Base-by-base conservation (phyloP, 2,329 filamentous ascomycete species). In the Colletotrichum higginsianum region DNA sequence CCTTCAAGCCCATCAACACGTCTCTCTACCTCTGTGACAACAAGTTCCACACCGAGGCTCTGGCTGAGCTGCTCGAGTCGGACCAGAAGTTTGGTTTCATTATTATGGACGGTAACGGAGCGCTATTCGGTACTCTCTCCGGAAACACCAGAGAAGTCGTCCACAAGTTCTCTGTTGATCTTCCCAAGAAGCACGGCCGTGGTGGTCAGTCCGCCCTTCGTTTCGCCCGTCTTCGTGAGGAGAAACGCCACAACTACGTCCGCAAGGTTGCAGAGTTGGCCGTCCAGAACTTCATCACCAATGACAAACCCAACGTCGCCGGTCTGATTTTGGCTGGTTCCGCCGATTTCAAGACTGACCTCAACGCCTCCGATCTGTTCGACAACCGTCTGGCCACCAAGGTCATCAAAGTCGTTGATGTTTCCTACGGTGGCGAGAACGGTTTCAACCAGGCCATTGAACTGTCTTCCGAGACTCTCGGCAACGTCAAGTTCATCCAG, bases 41-140 rank as follows among this genome's bases (percentile, higher is more conserved):
- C 89, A 99, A 99, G 82, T 99, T 99, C 85, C 96, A 99, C 82
- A 99, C 96, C 69, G 96, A 99, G 85, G 96, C 96, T 21, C 87
- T 99, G 76, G 96, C 95, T 76, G 96, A 99, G 86, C 90, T 99
- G 79, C 92, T 99, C 76, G 96, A 99, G 86, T 98, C 96, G 21
- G 96, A 99, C 82, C 96, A 98, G 85, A 98, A 97, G 85, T 99
- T 99, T 78, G 96, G 96, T 66, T 99, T 99, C 86, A 99, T 99
- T 83, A 92, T 99, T 86, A 99, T 99, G 96, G 96, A 99, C 82
- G 96, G 96, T 86, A 99, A 99, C 85, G 97, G 96, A 78, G 94
- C 96, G 53, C 91, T 99, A 40, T 99, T 99, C 77, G 96, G 96
- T 78, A 99, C 96, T 0, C 88, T 99, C 52, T 98, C 95, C 79